Conservation (phyloP, 106 monocot species). For the Acorus gramineus region DNA sequence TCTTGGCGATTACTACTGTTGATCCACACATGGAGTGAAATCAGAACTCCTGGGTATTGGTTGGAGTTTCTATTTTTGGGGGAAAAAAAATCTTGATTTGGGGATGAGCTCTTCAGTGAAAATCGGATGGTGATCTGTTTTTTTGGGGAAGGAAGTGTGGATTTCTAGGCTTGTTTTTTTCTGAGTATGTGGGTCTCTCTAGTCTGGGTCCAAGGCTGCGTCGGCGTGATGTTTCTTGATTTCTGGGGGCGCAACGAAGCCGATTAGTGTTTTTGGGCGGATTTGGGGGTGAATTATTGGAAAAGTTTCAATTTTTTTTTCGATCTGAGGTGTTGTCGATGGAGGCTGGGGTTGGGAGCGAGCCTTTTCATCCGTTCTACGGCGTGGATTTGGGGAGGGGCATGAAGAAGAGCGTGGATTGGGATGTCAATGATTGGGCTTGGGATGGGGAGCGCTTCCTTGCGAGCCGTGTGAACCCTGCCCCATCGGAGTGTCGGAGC, state of each 20-base stretch:
- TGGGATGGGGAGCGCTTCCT: slow-evolving; percentile 69
- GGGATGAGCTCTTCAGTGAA: too few species aligned
- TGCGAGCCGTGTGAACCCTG: slow-evolving; percentile 40
- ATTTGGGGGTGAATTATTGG: background rate
- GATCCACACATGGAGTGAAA: too few species aligned
- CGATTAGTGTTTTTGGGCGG: slow-evolving; percentile 7
- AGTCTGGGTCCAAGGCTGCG: slow-evolving; percentile 23
- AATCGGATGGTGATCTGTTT: too few species aligned
- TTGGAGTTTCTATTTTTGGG: too few species aligned
- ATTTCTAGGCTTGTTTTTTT: too few species aligned
- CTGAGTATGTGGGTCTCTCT: slow-evolving; percentile 39
- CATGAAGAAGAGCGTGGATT: slow-evolving; percentile 41
- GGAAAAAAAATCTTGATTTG: too few species aligned
- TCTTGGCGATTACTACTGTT: too few species aligned
- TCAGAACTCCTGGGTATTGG: too few species aligned
- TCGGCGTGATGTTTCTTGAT: slow-evolving; percentile 27
- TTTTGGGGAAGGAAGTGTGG: too few species aligned
- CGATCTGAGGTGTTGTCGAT: slow-evolving; percentile 4
- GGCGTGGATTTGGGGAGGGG: slow-evolving; percentile 7
- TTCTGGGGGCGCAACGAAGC: slow-evolving; percentile 30
- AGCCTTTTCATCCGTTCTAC: slow-evolving; percentile 10
- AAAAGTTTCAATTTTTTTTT: background rate
- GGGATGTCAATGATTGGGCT: slow-evolving; percentile 80
- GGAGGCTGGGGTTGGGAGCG: slow-evolving; percentile 28
- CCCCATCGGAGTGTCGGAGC: slow-evolving; percentile 27